Conservation (phyloP, 306 rosid genomes). For the Quercus ilex region DNA sequence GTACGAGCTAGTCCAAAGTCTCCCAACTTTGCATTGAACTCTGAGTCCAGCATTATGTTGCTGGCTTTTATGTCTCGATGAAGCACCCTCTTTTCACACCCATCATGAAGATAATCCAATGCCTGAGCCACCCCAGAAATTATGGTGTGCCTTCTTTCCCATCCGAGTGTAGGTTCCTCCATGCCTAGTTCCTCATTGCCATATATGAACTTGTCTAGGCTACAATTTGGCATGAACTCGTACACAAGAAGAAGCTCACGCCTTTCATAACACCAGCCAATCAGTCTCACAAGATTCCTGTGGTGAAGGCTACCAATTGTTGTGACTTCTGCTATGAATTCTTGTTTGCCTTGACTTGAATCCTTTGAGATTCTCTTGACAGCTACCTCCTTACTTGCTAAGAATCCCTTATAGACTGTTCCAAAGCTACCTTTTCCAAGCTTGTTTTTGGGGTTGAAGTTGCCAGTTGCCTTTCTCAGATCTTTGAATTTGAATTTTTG, state of each 20-base stretch:
- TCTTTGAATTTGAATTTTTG: slow-evolving; percentile 43
- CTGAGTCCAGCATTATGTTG: slow-evolving; percentile 66
- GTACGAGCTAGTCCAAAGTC: slow-evolving; percentile 78
- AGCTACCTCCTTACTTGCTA: slow-evolving; percentile 50
- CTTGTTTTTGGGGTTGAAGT: slow-evolving; percentile 53
- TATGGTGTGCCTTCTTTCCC: slow-evolving; percentile 45
- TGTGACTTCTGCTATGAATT: slow-evolving; percentile 76
- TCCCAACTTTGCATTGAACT: slow-evolving; percentile 53
- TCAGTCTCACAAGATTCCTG: slow-evolving; percentile 60
- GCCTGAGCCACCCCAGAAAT: slow-evolving; percentile 67
- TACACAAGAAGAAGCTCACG: slow-evolving; percentile 66
- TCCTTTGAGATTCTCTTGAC: slow-evolving; percentile 63
- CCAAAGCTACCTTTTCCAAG: slow-evolving; percentile 84
- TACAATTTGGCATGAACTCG: slow-evolving; percentile 75
- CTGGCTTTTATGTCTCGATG: slow-evolving; percentile 72
- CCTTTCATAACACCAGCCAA: slow-evolving; percentile 78
- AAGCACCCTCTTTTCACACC: slow-evolving; percentile 58
- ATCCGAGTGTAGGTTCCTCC: slow-evolving; percentile 19
- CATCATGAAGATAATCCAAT: slow-evolving; percentile 65
- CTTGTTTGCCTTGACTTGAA: slow-evolving; percentile 74
- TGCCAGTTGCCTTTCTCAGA: slow-evolving; percentile 45
- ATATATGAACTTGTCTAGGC: slow-evolving; percentile 61
- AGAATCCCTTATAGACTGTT: slow-evolving; percentile 58
- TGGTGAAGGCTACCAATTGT: slow-evolving; percentile 72
- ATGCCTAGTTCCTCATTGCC: slow-evolving; percentile 5